These are phyloP conservation scores for Caryopteris hybrid DNA, from an alignment of 305 asterid species.

Conservation along the genomic window DNA sequence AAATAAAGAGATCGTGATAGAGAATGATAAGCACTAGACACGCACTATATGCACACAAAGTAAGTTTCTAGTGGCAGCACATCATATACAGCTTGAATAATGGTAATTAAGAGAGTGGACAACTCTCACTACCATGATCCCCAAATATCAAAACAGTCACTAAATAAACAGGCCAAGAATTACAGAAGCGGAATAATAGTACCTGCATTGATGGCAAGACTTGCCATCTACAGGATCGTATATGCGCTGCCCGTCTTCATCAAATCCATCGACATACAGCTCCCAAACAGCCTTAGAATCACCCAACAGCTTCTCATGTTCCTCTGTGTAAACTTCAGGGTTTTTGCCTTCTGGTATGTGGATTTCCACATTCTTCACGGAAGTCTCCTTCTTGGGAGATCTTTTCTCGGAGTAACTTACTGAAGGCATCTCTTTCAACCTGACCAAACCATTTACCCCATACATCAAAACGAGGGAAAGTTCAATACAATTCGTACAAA, in stretches of 20 bases:
- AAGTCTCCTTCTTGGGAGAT: conserved; percentile 17
- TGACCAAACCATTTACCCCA: conserved; percentile 11
- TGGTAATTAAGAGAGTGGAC: too few relatives aligned
- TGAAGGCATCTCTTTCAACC: conserved; percentile 41
- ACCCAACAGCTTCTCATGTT: conserved; percentile 57
- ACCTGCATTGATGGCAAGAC: conserved; percentile 84
- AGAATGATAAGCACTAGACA: neutral
- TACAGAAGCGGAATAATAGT: neutral
- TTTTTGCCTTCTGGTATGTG: conserved; percentile 42
- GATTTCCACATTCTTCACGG: conserved; percentile 24
- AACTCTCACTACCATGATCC: too few relatives aligned
- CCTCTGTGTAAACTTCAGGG: conserved; percentile 61
- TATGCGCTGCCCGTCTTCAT: conserved; percentile 45
- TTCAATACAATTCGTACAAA: too few relatives aligned
- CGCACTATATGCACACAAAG: neutral
- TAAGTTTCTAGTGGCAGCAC: neutral
- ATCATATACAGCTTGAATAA: neutral
- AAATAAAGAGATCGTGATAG: neutral
- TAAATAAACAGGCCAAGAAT: neutral
- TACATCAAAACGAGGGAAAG: too few relatives aligned
- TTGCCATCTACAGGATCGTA: conserved; percentile 50
- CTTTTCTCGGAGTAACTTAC: conserved; percentile 41
- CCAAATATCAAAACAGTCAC: neutral
- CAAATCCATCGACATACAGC: conserved; percentile 54
- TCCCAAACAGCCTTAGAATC: conserved; percentile 47